Evolutionary conservation across 2,329 filamentous ascomycete genomes (phyloP), one percentile per base, ranked within the genome.

Genomic region (Fusarium austroafricanum): DNA sequence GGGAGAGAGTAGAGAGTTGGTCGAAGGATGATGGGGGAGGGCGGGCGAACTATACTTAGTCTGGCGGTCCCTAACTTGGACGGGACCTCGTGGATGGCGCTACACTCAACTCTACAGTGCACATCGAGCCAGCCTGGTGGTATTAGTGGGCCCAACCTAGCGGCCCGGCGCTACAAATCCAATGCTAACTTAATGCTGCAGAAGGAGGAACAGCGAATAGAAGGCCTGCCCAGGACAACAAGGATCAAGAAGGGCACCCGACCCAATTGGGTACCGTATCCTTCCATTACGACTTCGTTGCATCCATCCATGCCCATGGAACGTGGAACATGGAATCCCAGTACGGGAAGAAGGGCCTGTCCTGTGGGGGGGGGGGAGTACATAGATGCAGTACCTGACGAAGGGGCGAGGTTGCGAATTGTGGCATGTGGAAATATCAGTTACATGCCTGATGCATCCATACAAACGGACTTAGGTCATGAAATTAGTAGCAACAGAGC

Each of bases 81-180:
- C 46, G 31, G 45, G 60, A 54, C 47, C 18, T 51, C 37, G 23
- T 54, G 50, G 65, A 60, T 68, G 54, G 65, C 65, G 65, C 65
- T 68, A 58, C 59, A 58, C 38, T 56, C 33, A 33, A 45, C 60
- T 67, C 61, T 65, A 64, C 61, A 64, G 59, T 64, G 61, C 53
- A 58, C 53, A 64, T 58, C 55, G 59, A 64, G 45, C 70, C 71
- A 65, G 67, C 47, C 58, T 72, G 67, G 67, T 73, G 71, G 71
- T 73, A 73, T 64, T 49, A 65, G 71, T 73, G 71, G 71, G 45
- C 58, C 69, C 59, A 71, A 43, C 37, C 56, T 61, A 66, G 71
- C 65, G 67, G 62, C 71, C 71, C 70, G 71, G 71, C 61, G 69
- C 62, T 70, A 61, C 58, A 55, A 54, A 45, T 29, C 44, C 52